Evolutionary conservation across 1,284 basidiomycete genomes (phyloP), one percentile per base, ranked within the genome.

Genomic region (Apiotrichum veenhuisii): DNA sequence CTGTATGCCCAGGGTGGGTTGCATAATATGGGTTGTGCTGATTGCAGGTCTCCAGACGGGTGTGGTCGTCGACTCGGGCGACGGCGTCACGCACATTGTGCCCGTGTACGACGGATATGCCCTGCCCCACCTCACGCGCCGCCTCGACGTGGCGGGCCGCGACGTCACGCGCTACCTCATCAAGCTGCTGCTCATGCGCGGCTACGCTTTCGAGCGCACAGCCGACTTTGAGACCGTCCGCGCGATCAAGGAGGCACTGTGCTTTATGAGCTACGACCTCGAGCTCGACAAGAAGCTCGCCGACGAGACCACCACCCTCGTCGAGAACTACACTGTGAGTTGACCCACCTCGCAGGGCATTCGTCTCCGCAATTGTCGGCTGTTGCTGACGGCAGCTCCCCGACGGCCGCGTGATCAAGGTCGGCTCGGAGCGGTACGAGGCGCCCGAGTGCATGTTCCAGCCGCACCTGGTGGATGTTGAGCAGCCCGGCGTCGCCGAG

Each of bases 361-460:
- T n/a, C n/a, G n/a, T n/a, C n/a, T n/a, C n/a, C n/a, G n/a, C n/a
- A n/a, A n/a, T 12, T 22, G 10, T 3, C n/a, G 2, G 1, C 40
- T 36, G 46, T 18, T 20, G 43, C 45, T 56, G 23, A 51, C 50
- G 20, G 12, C 60, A 95, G 88, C 87, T 98, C 27, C 96, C 96
- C 2, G 95, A 98, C 71, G 96, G 96, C 2, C 88, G 96, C 45
- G 85, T 84, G 33, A 97, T 98, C 83, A 97, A 96, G 82, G 91
- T 98, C 54, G 96, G 95, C 26, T 92, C 91, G 2, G 96, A 99
- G 76, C 87, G 96, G n/a, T 99, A 97, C 75, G 92, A 97, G 78
- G 96, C 95, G n/a, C 96, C 96, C 14, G 96, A 98, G 78, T 98
- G 96, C 80, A 93, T 98, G 91, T 98, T 99, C 87, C 94, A 99